Conservation (phyloP, 2,329 filamentous ascomycete genomes). For the Fusarium tupiense region DNA sequence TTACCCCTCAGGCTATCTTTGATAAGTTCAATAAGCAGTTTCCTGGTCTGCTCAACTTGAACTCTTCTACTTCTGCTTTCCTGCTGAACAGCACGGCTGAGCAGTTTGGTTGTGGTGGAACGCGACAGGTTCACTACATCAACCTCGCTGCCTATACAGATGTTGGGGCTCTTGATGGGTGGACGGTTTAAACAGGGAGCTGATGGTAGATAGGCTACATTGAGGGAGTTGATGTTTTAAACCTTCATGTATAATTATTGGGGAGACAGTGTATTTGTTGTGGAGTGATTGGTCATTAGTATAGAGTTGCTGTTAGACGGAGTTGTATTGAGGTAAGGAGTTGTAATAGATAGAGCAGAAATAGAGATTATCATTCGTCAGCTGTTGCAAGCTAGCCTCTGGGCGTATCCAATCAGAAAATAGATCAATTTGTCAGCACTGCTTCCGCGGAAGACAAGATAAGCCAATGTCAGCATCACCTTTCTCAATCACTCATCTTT, state of each 20-base stretch:
- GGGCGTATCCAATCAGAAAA: fast-evolving
- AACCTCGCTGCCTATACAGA: not conserved
- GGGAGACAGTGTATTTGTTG: fast-evolving
- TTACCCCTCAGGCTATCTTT: not conserved
- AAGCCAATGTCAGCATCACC: not conserved
- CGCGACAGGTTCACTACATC: not conserved
- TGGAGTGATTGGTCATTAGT: fast-evolving
- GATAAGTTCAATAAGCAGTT: not conserved
- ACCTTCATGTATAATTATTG: fast-evolving
- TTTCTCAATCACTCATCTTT: too few relatives aligned
- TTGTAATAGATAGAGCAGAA: not conserved
- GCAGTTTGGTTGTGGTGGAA: not conserved
- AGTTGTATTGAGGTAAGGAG: fast-evolving
- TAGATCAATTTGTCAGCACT: not conserved
- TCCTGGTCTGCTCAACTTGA: not conserved
- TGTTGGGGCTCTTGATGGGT: not conserved
- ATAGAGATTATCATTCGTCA: not conserved
- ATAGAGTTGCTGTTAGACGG: too few relatives aligned
- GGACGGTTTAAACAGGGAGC: not conserved
- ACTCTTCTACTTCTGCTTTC: not conserved
- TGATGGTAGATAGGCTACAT: fast-evolving
- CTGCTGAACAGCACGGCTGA: not conserved
- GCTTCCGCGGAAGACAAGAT: conserved; percentile 2
- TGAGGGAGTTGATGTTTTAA: fast-evolving
- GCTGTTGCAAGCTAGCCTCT: fast-evolving